phyloP scores from a whole-genome alignment of 1,284 basidiomycete species.

The Volvariella volvacea region DNA sequence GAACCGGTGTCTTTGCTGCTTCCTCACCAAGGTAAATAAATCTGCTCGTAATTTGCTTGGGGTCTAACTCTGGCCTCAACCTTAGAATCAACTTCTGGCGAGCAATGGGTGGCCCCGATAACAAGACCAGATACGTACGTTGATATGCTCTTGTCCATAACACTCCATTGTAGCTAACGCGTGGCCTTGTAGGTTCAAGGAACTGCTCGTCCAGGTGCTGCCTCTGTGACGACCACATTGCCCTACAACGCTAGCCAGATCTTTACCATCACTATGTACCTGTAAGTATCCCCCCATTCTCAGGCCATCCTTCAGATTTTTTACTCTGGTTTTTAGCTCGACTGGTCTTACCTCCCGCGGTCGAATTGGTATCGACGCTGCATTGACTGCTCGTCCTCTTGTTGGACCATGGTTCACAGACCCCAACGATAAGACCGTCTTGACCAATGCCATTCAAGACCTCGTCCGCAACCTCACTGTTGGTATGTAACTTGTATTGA shows the following conservation, averaged over 20 bases:
- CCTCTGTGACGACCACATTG: conserved; percentile 40
- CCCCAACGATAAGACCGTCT: conserved; percentile 43
- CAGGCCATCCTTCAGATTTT: not conserved
- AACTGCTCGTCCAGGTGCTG: conserved; percentile 58
- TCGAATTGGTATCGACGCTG: conserved; percentile 51
- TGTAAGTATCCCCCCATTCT: conserved; percentile 25
- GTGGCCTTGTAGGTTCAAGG: conserved; percentile 43
- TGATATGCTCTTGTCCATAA: too few relatives aligned
- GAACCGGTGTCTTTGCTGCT: conserved; percentile 49
- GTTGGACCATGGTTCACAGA: conserved; percentile 54
- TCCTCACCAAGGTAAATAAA: conserved; percentile 46
- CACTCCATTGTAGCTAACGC: not conserved
- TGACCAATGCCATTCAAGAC: conserved; percentile 45
- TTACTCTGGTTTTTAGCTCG: conserved; percentile 34
- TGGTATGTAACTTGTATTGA: conserved; percentile 20
- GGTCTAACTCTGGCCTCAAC: too few relatives aligned
- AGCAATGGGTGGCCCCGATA: conserved; percentile 40
- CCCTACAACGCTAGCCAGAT: conserved; percentile 50
- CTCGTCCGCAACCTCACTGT: conserved; percentile 32
- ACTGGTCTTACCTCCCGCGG: conserved; percentile 56
- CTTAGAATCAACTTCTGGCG: conserved; percentile 58
- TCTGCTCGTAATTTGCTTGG: not conserved
- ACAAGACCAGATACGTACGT: conserved; percentile 41
- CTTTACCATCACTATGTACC: conserved; percentile 55
- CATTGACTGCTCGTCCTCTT: conserved; percentile 39